Evolutionary conservation across 2,329 filamentous ascomycete species (phyloP).

Genomic region (Sclerotiophoma versabilis): DNA sequence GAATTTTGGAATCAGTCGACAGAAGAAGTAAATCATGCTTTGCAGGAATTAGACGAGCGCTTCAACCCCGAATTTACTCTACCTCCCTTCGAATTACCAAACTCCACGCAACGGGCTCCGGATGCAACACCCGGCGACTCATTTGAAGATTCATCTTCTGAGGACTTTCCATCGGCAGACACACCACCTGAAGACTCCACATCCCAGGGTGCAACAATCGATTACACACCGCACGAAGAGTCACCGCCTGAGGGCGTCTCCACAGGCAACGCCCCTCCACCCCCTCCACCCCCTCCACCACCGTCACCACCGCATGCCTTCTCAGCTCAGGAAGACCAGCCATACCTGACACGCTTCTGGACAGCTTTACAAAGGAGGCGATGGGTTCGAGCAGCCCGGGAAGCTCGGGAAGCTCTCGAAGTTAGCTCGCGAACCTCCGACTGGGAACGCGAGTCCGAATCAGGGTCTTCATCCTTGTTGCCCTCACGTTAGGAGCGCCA

Average conservation of each 20-base stretch:
- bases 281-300: not conserved
- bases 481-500: not conserved
- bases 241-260: not conserved
- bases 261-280: not conserved
- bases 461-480: not conserved
- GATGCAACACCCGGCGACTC: not conserved
- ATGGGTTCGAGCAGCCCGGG: not conserved
- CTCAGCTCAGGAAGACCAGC: not conserved
- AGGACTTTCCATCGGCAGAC: no score
- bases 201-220: not conserved
- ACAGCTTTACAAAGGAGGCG: not conserved
- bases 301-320: no score
- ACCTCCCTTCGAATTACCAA: not conserved
- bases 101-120: not conserved
- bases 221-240: not conserved
- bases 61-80: not conserved
- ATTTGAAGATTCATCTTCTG: not conserved
- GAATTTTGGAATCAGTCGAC: no score
- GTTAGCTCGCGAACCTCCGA: not conserved
- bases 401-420: not conserved
- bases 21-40: not conserved
- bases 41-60: not conserved
- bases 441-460: not conserved
- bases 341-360: not conserved
- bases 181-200: no score